Conservation (phyloP, 2,329 filamentous ascomycete species). For the Aspergillus awamori region DNA sequence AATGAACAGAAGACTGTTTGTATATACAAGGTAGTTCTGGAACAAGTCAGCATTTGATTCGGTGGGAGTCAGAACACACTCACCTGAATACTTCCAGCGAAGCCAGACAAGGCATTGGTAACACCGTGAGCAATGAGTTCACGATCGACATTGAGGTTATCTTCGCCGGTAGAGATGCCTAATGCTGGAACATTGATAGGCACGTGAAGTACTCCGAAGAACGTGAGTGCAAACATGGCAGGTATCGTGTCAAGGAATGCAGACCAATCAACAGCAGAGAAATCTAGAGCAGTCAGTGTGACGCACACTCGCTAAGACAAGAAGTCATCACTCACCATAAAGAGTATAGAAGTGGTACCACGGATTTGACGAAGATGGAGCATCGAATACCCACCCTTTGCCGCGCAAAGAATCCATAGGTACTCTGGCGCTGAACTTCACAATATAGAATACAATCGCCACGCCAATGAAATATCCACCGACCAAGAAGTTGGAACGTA, state of each 20-base stretch:
- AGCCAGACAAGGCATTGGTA: constrained; percentile 88
- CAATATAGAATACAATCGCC: constrained; percentile 59
- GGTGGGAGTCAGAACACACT: background rate
- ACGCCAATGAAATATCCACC: constrained; percentile 86
- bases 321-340: constrained; percentile 69
- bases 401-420: constrained; percentile 68
- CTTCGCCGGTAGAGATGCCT: constrained; percentile 86
- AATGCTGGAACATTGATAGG: constrained; percentile 97
- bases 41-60: constrained; percentile 26
- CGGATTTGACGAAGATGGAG: constrained; percentile 79
- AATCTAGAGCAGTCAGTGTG: constrained; percentile 57
- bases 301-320: background rate
- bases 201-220: constrained; percentile 95
- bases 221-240: constrained; percentile 94
- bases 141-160: constrained; percentile 86
- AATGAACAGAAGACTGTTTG: constrained; percentile 97
- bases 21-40: constrained; percentile 97
- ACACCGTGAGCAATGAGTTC: constrained; percentile 91
- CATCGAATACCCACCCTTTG: constrained; percentile 88
- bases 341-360: constrained; percentile 99
- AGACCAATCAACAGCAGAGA: constrained; percentile 77
- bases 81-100: constrained; percentile 78
- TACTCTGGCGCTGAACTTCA: constrained; percentile 59
- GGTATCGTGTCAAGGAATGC: constrained; percentile 84
- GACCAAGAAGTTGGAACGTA: constrained; percentile 81